A percentile compares a stretch with the other conserved stretches of the same genome.
Evolutionary conservation across 305 asterid species (phyloP).

Genomic region (Euphrasia arctica): DNA sequence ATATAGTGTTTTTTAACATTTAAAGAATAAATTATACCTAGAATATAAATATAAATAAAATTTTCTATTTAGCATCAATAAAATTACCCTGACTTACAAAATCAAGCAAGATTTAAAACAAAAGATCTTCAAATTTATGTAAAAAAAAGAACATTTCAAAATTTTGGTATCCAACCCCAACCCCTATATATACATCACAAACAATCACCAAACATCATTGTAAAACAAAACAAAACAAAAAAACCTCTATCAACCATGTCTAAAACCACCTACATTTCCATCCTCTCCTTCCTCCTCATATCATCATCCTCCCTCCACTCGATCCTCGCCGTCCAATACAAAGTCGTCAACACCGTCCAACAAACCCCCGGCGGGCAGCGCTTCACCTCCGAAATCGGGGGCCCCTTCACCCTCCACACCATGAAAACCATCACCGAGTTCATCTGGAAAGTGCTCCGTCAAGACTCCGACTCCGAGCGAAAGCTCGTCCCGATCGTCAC

Average conservation of each 20-base stretch:
- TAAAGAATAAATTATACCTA: too few relatives aligned
- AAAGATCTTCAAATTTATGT: too few relatives aligned
- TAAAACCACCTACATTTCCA: neutral
- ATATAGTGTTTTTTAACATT: too few relatives aligned
- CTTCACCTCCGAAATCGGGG: neutral
- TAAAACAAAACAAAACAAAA: too few relatives aligned
- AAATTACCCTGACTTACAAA: too few relatives aligned
- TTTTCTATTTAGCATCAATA: too few relatives aligned
- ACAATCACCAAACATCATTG: neutral
- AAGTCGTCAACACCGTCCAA: neutral
- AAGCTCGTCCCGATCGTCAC: neutral
- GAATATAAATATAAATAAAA: too few relatives aligned
- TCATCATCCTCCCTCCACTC: neutral
- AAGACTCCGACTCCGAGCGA: neutral
- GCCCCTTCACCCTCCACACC: neutral
- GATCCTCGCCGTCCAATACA: neutral
- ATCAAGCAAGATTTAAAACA: too few relatives aligned
- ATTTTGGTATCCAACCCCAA: neutral
- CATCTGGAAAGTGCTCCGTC: neutral
- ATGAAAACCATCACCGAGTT: neutral
- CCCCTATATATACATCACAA: neutral
- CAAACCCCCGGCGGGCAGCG: constrained; percentile 43
- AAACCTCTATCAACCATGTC: neutral
- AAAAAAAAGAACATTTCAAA: too few relatives aligned
- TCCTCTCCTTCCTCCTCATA: neutral